Base-by-base conservation (phyloP, 2,329 filamentous ascomycete genomes). In the Curvularia hawaiiensis region DNA sequence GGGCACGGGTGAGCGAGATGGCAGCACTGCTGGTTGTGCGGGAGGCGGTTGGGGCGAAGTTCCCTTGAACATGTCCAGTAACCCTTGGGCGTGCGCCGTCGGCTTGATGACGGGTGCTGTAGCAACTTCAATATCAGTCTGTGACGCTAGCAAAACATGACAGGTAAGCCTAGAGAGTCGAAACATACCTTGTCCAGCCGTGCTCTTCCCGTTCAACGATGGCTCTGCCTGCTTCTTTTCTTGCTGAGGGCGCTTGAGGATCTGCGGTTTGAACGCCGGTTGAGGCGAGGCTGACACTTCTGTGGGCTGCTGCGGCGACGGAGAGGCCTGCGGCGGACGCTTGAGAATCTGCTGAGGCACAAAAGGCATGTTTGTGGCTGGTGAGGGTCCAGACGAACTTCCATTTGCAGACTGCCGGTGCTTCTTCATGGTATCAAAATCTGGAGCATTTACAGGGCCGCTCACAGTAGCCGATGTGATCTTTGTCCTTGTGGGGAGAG, bases 381-480 rank as follows among this genome's bases (percentile, higher is more conserved):
- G 72, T 7, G 73, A 75, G 16, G 66, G 63, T 14, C 71, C 68
- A 18, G 71, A 68, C 35, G 69, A 71, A 52, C 62, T 62, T 9
- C 64, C 64, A 49, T 70, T 65, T 8, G 57, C 31, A 14, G 61
- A 52, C 22, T 70, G 70, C 24, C 64, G 63, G 39, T 71, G 66
- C 54, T 73, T 72, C 54, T 70, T 74, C 35, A 78, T 65, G 2
- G 75, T 77, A 2, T 76, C 72, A 45, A 79, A 78, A 40, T 78
- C 75, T 3, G 77, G 77, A 1, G 71, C 75, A 46, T 78, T 78
- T n/a, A 79, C 65, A 3, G 77, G 77, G n/a, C 76, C 76, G 26
- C 68, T 74, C 1, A 79, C 72, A 22, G 75, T 79, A 22, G 77
- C 77, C n/a, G 75, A 75, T 3, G 75, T 77, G 14, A 75, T 64